phyloP scores from a whole-genome alignment of 176 grass and related monocot species.

The Avena atlantica region DNA sequence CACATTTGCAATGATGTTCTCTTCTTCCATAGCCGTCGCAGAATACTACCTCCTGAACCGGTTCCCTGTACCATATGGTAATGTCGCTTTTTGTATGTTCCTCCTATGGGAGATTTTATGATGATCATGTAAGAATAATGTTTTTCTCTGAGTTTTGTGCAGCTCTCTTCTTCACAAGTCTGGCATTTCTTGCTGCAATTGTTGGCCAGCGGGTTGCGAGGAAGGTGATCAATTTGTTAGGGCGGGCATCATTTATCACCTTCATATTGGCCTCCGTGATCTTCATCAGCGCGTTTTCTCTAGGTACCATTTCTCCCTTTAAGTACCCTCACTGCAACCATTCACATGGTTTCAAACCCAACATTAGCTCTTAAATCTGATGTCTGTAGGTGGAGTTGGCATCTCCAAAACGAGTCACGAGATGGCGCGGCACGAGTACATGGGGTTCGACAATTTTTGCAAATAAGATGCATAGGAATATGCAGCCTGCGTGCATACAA shows the following conservation, averaged over 20 bases:
- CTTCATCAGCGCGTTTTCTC: conserved; percentile 59
- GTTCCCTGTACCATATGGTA: conserved; percentile 76
- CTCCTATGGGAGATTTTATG: background rate
- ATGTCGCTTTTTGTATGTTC: background rate
- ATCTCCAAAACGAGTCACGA: conserved; percentile 56
- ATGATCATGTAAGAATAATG: background rate
- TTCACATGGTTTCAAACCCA: background rate
- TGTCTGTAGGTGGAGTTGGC: conserved; percentile 27
- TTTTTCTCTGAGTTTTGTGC: background rate
- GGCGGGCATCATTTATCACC: conserved; percentile 33
- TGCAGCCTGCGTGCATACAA: background rate
- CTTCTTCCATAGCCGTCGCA: conserved; percentile 75
- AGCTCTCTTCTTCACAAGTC: conserved; percentile 60
- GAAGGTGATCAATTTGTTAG: conserved; percentile 68
- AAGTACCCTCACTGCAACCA: background rate
- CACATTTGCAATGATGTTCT: conserved; percentile 97
- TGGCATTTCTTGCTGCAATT: conserved; percentile 60
- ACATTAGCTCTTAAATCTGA: background rate
- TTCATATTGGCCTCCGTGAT: conserved; percentile 68
- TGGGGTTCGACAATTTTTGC: conserved; percentile 70
- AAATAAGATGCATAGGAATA: background rate
- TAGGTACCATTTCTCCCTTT: conserved; percentile 41
- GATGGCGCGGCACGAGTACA: conserved; percentile 64
- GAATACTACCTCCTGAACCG: conserved; percentile 80
- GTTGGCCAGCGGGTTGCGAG: conserved; percentile 54